Base-by-base conservation (phyloP, 495 filamentous ascomycete genomes). In the Filosporella fistucella region DNA sequence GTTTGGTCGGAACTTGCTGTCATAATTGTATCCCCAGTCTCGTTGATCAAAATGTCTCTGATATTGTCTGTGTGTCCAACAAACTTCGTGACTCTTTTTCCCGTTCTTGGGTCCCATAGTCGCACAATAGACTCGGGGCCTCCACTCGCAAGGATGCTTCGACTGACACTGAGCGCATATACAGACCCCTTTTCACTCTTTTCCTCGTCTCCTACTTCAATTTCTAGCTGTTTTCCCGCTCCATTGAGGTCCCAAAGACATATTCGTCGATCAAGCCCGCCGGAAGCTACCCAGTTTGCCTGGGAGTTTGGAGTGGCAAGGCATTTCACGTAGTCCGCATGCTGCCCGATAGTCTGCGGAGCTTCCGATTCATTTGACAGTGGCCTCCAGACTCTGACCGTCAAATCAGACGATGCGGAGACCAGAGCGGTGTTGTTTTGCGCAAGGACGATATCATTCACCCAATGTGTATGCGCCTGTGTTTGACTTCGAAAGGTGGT, bases 401-500 rank as follows among this genome's bases (percentile, higher is more conserved):
- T 91, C 24, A 94, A 83, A 65, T 98, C 93, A 11, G 94, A 96
- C 4, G 93, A 97, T 17, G 89, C 91, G 10, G 94, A 95, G 7
- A 96, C 86, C 10, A 98, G 71, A 6, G 89, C 89, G 14, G 81
- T 76, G 61, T 95, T 88, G 40, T 84, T 80, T 56, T 90, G 77
- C 22, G 86, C 83, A 44, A 97, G 79, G n/a, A 83, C 80, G 49
- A 98, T 88, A 58, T 97, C 91, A 62, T 97, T 97, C 63, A 98
- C 86, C 93, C 93, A 97, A 65, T 97, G 91, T 22, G 91, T 97
- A 63, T 98, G 93, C 11, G 93, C 94, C 59, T 96, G 90, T n/a
- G 91, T 87, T 65, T 96, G 90, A 38, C 84, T 77, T 47, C 88
- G 82, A 64, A 91, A 91, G n/a, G 75, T 76, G 26, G 89, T 88